Conservation (phyloP, 2,329 filamentous ascomycete species). For the Claviceps purpurea region DNA sequence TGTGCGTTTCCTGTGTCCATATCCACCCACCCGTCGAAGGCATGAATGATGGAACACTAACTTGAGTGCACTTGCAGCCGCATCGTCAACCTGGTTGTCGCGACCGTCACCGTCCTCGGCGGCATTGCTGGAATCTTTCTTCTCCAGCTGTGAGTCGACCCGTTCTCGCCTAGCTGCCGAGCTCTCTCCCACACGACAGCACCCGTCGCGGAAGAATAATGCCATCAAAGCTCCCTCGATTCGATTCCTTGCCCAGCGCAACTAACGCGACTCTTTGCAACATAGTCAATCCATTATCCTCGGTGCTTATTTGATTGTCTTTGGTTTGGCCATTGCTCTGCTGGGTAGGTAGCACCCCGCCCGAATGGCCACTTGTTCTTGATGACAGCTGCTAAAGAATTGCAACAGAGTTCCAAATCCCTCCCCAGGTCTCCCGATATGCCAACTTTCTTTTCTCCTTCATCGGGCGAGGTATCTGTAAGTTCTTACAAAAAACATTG, state of each 20-base stretch:
- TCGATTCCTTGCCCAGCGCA: neutral
- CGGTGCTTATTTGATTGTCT: conserved; percentile 78
- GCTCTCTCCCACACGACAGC: neutral
- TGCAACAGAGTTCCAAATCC: conserved; percentile 73
- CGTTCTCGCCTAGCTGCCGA: neutral
- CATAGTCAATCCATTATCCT: conserved; percentile 47
- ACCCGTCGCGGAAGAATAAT: neutral
- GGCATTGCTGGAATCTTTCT: conserved; percentile 62
- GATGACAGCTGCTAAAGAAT: conserved; percentile 11
- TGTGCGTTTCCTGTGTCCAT: conserved; percentile 42
- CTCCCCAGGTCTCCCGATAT: conserved; percentile 82
- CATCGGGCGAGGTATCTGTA: conserved; percentile 87
- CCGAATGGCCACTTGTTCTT: neutral
- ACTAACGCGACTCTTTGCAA: neutral
- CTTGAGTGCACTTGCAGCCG: conserved; percentile 44
- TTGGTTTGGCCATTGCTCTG: conserved; percentile 64
- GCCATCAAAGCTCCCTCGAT: neutral
- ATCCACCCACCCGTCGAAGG: neutral
- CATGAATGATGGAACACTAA: conserved; percentile 18
- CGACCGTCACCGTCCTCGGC: conserved; percentile 74
- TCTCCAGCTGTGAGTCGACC: conserved; percentile 39
- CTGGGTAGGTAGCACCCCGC: conserved; percentile 32
- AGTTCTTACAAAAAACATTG: conserved; percentile 24
- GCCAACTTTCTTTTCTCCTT: conserved; percentile 98
- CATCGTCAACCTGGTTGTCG: conserved; percentile 83